phyloP scores from a whole-genome alignment of 768 basidiomycete species.

The Auricularia auricula-judae region DNA sequence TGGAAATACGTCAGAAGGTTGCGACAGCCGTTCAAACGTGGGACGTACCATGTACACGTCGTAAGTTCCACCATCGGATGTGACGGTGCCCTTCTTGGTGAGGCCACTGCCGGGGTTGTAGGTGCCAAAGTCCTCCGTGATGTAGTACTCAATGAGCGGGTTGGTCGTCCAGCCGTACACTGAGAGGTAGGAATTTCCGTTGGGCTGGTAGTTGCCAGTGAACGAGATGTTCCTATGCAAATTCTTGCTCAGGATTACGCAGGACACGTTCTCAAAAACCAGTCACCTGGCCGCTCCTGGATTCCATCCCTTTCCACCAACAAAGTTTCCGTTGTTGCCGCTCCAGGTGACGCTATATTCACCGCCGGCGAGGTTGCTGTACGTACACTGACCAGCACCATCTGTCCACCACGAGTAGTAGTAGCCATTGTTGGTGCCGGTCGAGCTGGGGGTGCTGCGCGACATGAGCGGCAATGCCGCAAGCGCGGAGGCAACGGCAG shows the following conservation, averaged over 20 bases:
- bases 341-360: conserved; percentile 23
- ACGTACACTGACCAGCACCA: conserved; percentile 18
- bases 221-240: conserved; percentile 24
- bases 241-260: not conserved
- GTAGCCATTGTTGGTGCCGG: conserved; percentile 23
- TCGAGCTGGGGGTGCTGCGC: conserved; percentile 13
- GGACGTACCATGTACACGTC: conserved; percentile 21
- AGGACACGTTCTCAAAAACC: not conserved
- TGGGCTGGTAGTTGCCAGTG: conserved; percentile 25
- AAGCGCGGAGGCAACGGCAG: not conserved
- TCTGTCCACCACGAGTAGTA: conserved; percentile 31
- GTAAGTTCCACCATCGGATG: conserved; percentile 32
- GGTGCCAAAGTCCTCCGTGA: conserved; percentile 30
- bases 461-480: not conserved
- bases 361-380: conserved; percentile 22
- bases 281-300: conserved; percentile 20
- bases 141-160: conserved; percentile 38
- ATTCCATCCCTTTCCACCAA: conserved; percentile 31
- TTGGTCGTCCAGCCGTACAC: conserved; percentile 37
- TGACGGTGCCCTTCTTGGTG: conserved; percentile 27
- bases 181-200: conserved; percentile 32
- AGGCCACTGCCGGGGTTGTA: conserved; percentile 28
- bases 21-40: too few species aligned
- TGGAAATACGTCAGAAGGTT: too few species aligned
- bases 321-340: conserved; percentile 22